phyloP scores from a whole-genome alignment of 139 green algal species.

The Chlamydomonas eustigma region DNA sequence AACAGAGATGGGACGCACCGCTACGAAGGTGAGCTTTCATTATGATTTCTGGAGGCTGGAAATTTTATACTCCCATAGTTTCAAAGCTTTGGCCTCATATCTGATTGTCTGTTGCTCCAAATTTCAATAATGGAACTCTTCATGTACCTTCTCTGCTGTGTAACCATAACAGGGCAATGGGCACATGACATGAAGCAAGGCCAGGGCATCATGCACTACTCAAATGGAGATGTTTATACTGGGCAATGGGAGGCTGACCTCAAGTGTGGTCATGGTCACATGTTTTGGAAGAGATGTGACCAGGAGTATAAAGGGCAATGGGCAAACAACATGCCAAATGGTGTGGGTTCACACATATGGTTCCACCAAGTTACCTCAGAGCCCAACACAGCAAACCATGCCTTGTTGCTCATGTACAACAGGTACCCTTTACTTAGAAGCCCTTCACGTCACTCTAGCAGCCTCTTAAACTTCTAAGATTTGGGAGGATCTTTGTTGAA shows the following conservation, averaged over 20 bases:
- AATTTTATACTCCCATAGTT: no score
- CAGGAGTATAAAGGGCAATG: constrained; percentile 57
- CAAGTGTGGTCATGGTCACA: constrained; percentile 49
- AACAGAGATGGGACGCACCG: constrained; percentile 31
- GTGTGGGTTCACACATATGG: constrained; percentile 58
- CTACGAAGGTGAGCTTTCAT: constrained; percentile 36
- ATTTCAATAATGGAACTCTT: no score
- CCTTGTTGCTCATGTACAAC: constrained; percentile 62
- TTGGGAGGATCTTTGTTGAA: no score
- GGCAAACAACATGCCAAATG: constrained; percentile 48
- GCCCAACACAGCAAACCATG: constrained; percentile 35
- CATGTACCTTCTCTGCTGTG: no score
- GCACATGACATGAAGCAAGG: constrained; percentile 54
- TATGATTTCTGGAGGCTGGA: no score
- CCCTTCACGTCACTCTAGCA: neutral
- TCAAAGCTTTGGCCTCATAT: no score
- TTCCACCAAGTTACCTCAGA: constrained; percentile 24
- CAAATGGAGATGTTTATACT: constrained; percentile 53
- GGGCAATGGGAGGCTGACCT: constrained; percentile 46
- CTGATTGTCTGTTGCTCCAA: no score
- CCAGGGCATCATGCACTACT: constrained; percentile 51
- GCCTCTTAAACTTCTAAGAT: neutral
- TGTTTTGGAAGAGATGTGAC: constrained; percentile 41
- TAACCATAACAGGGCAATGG: constrained; percentile 44
- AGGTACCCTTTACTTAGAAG: constrained; percentile 52